Evolutionary conservation across 2,329 filamentous ascomycete genomes (phyloP).

Genomic region (Aspergillus pseudoviridinutans): DNA sequence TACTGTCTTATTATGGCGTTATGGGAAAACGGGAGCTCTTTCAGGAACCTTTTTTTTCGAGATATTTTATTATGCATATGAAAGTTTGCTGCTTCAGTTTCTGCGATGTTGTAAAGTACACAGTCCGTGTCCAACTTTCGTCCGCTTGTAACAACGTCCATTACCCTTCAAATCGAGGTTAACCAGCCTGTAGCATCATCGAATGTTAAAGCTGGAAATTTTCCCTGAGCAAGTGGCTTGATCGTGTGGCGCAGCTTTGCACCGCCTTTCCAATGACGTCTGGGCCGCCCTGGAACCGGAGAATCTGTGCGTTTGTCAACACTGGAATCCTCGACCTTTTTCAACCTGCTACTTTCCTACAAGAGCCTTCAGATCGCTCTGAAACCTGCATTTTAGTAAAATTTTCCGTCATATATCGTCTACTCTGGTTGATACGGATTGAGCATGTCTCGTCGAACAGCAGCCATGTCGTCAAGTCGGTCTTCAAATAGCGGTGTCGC

Average conservation of each 20-base stretch:
- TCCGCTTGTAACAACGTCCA: background rate
- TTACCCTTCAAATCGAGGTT: background rate
- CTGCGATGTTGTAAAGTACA: conserved; percentile 28
- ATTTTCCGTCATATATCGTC: conserved; percentile 2
- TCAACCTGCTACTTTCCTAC: background rate
- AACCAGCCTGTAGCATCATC: background rate
- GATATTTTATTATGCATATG: conserved; percentile 33
- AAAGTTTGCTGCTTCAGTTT: conserved; percentile 28
- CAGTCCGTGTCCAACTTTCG: conserved; percentile 14
- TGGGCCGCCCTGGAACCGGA: conserved; percentile 13
- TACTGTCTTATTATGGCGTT: conserved; percentile 43
- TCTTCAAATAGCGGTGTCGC: conserved; percentile 26
- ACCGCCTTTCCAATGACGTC: conserved; percentile 35
- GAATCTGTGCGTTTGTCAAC: conserved; percentile 34
- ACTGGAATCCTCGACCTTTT: conserved; percentile 7
- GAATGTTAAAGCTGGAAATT: background rate
- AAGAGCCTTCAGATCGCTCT: background rate
- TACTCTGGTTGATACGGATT: conserved; percentile 6
- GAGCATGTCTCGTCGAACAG: conserved; percentile 40
- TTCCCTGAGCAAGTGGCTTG: conserved; percentile 19
- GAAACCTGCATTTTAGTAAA: background rate
- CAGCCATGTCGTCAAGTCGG: conserved; percentile 31
- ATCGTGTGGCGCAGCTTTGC: conserved; percentile 24
- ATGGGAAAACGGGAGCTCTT: conserved; percentile 39
- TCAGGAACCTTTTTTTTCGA: conserved; percentile 33